phyloP scores from a whole-genome alignment of 805 yeast species.

The Huiozyma naganishii region DNA sequence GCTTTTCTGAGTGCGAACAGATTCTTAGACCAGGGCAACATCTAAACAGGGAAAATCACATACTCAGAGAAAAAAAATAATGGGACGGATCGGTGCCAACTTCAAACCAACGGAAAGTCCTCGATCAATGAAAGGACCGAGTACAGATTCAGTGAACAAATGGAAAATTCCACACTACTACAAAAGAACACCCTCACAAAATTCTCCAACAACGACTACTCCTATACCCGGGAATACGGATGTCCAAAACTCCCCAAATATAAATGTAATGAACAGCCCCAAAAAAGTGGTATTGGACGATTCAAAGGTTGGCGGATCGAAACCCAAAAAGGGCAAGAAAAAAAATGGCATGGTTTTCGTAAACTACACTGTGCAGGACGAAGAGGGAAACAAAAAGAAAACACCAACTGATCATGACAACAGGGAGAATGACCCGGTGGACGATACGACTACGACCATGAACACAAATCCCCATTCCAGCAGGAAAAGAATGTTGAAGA shows the following conservation, averaged over 20 bases:
- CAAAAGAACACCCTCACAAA: slow-evolving; percentile 13
- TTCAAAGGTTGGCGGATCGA: slow-evolving; percentile 4
- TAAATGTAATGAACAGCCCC: slow-evolving; percentile 20
- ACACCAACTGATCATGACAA: neutral
- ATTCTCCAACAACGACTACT: slow-evolving; percentile 2
- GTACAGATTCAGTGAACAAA: slow-evolving; percentile 19
- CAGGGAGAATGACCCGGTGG: neutral
- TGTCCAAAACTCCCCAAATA: slow-evolving; percentile 10
- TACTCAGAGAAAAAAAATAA: neutral
- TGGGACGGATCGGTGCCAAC: slow-evolving; percentile 4
- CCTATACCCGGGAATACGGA: neutral
- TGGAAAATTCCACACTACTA: slow-evolving; percentile 29
- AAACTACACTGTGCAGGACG: slow-evolving; percentile 26
- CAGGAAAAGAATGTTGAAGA: slow-evolving; percentile 23
- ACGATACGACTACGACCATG: neutral
- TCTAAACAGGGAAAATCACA: neutral
- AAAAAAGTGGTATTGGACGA: slow-evolving; percentile 22
- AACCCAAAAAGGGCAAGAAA: slow-evolving; percentile 7
- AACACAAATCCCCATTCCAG: slow-evolving; percentile 6
- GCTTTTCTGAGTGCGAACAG: neutral
- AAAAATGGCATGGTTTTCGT: slow-evolving; percentile 26
- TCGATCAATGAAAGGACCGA: slow-evolving; percentile 8
- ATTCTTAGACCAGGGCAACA: neutral
- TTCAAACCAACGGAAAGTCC: slow-evolving; percentile 1
- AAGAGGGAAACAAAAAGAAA: neutral